Conservation (phyloP, 768 basidiomycete genomes). For the Rubroboletus satanas region DNA sequence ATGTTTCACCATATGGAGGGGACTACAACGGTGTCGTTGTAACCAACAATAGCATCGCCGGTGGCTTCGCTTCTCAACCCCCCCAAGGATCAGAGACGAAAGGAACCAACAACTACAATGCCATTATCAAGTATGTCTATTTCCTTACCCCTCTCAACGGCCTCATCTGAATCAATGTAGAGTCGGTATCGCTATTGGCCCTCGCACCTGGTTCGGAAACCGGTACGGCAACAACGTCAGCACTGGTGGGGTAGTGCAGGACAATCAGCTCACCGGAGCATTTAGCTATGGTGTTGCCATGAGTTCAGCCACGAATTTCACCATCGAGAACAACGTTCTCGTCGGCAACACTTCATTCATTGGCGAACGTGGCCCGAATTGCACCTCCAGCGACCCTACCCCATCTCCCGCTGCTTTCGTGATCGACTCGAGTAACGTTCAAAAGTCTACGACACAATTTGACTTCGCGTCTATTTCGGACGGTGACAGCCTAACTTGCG, state of each 20-base stretch:
- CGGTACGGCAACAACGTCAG: slow-evolving; percentile 52
- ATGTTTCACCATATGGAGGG: slow-evolving; percentile 63
- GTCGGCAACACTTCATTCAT: slow-evolving; percentile 73
- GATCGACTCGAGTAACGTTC: slow-evolving; percentile 42
- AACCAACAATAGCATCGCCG: slow-evolving; percentile 60
- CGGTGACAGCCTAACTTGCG: slow-evolving; percentile 60
- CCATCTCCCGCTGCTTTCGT: slow-evolving; percentile 61
- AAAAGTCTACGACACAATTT: slow-evolving; percentile 43
- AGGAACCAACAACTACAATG: slow-evolving; percentile 56
- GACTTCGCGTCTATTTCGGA: slow-evolving; percentile 51
- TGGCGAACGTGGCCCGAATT: slow-evolving; percentile 63
- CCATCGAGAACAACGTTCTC: slow-evolving; percentile 56
- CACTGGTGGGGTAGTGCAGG: slow-evolving; percentile 48
- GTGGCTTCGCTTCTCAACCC: slow-evolving; percentile 59
- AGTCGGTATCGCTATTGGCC: slow-evolving; percentile 78
- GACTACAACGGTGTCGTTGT: slow-evolving; percentile 64
- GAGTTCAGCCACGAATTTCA: slow-evolving; percentile 61
- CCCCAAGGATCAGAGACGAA: slow-evolving; percentile 38
- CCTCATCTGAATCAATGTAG: slow-evolving; percentile 35
- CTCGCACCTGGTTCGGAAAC: slow-evolving; percentile 70
- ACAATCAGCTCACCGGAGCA: slow-evolving; percentile 61
- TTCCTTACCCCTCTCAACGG: not conserved
- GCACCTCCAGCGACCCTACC: slow-evolving; percentile 44
- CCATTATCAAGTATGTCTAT: slow-evolving; percentile 63
- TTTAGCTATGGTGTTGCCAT: slow-evolving; percentile 74